Base-by-base conservation (phyloP, 2,329 filamentous ascomycete genomes). In the Nannizziopsis barbatae region DNA sequence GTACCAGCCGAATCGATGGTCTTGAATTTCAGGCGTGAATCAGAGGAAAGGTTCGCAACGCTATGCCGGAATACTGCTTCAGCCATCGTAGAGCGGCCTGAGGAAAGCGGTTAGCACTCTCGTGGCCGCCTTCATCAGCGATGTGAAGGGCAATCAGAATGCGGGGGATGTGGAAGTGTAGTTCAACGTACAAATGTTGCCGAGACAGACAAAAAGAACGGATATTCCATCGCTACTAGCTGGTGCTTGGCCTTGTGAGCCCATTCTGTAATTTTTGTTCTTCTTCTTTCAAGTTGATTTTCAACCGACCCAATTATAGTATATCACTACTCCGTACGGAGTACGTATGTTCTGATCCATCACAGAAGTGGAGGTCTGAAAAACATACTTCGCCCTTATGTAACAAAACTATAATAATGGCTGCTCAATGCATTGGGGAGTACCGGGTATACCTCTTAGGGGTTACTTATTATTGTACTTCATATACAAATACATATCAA, bases 201-300 rank as follows among this genome's bases (percentile, higher is more conserved):
- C 92, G 31, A 96, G 76, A 69, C 92, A 98, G 58, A 96, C 90
- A 63, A 96, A 96, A 45, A 96, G 78, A 33, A 96, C 84, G 2
- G 83, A 88, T 47, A 86, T 62, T 5, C 36, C 44, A n/a, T 27
- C 27, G n/a, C n/a, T n/a, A 10, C 32, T 22, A 33, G 39, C 27
- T 14, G 22, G 15, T n/a, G 36, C 38, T 7, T 39, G 27, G 2
- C 39, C 44, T 14, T 14, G 10, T 12, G 32, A 14, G 10, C 27
- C 39, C 44, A 46, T 45, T 30, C 3, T 38, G 11, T 4, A 27
- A 27, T 27, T 7, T 7, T 27, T 7, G 22, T 27, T 27, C 7
- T 27, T 27, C 4, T 4, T 27, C 22, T 27, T 27, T 27, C 22
- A 27, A 27, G 7, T 27, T 3, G 22, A 3, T 7, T 27, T 27